These are phyloP conservation scores for Wickerhamomyces sp. DNA, from an alignment of 1,139 yeast genomes.

Conservation along the genomic window DNA sequence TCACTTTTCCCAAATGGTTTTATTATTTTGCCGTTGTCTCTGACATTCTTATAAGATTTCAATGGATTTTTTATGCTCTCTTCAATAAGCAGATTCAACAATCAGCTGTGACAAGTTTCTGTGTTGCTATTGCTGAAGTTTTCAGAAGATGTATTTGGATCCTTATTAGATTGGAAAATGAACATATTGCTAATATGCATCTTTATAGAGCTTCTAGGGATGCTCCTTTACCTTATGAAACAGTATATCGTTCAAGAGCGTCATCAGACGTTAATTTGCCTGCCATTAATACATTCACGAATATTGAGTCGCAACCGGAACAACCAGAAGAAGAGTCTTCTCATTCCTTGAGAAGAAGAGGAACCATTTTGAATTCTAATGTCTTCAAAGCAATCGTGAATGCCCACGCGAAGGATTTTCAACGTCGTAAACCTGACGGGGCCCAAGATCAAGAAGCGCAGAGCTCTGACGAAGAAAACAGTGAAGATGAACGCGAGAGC, in stretches of 20 bases:
- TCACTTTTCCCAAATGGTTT: constrained; percentile 49
- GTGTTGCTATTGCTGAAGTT: constrained; percentile 77
- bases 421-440: constrained; percentile 41
- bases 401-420: constrained; percentile 90
- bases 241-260: constrained; percentile 26
- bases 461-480: constrained; percentile 29
- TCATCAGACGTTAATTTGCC: neutral
- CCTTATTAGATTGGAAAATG: constrained; percentile 90
- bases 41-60: constrained; percentile 75
- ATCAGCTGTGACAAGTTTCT: constrained; percentile 85
- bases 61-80: constrained; percentile 79
- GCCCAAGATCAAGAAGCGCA: constrained; percentile 34
- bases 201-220: constrained; percentile 85
- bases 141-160: constrained; percentile 84
- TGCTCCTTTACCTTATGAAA: constrained; percentile 75
- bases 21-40: constrained; percentile 73
- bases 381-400: constrained; percentile 52
- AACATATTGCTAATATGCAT: constrained; percentile 85
- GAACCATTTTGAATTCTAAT: constrained; percentile 25
- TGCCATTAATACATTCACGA: neutral
- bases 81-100: constrained; percentile 78
- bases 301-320: constrained; percentile 3
- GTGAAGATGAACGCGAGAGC: constrained; percentile 32
- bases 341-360: constrained; percentile 13
- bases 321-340: constrained; percentile 3